Conservation (phyloP, 306 rosid species). For the Casuarina cunninghamiana region DNA sequence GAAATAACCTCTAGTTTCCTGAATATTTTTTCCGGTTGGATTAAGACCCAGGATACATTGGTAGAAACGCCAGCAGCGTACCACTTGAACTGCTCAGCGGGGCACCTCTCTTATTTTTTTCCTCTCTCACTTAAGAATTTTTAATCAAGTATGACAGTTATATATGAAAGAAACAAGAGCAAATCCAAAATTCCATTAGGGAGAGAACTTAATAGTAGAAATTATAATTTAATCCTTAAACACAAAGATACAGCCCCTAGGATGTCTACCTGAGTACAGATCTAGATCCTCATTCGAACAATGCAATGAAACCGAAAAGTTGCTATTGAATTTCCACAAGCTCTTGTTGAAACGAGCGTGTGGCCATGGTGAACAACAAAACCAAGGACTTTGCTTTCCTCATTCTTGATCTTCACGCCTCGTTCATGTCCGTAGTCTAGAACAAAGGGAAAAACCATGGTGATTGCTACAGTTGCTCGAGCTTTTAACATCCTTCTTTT, state of each 20-base stretch:
- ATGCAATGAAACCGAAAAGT: constrained; percentile 54
- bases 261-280: constrained; percentile 68
- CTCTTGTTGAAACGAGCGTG: constrained; percentile 49
- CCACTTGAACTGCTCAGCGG: too few relatives aligned
- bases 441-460: constrained; percentile 41
- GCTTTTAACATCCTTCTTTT: not conserved
- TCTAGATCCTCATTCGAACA: constrained; percentile 35
- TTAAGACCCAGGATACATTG: too few relatives aligned
- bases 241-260: constrained; percentile 53
- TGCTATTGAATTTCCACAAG: constrained; percentile 58
- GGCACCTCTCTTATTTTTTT: too few relatives aligned
- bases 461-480: not conserved
- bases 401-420: constrained; percentile 56
- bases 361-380: constrained; percentile 52
- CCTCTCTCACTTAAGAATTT: too few relatives aligned
- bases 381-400: constrained; percentile 29
- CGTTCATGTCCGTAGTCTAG: constrained; percentile 65
- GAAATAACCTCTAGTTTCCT: too few relatives aligned
- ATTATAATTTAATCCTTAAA: too few relatives aligned
- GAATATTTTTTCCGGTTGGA: too few relatives aligned
- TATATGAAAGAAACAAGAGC: too few relatives aligned
- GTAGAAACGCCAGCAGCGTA: too few relatives aligned
- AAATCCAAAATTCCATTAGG: too few relatives aligned
- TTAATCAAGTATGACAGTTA: too few relatives aligned
- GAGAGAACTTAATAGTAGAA: too few relatives aligned